These are phyloP conservation scores for Linum tenue DNA, from an alignment of 345 rosid genomes.

Conservation along the genomic window DNA sequence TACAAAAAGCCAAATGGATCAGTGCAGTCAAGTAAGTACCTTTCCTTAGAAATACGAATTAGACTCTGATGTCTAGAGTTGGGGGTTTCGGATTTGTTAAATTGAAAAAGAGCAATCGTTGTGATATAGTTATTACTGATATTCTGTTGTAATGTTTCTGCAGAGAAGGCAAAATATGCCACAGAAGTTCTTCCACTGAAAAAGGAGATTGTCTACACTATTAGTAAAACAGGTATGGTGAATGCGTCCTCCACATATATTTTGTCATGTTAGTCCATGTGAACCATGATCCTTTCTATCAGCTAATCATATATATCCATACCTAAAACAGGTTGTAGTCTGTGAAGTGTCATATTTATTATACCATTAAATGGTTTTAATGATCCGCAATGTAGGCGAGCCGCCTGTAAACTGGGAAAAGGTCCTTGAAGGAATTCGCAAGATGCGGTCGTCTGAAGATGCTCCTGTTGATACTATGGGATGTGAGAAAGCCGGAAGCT, in stretches of 20 bases:
- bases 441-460: conserved; percentile 55
- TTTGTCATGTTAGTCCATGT: neutral
- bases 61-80: neutral
- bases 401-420: conserved; percentile 54
- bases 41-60: neutral
- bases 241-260: neutral
- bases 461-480: conserved; percentile 80
- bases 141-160: conserved; percentile 13
- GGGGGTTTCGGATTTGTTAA: neutral
- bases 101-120: neutral
- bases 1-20: neutral
- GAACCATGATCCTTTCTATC: neutral
- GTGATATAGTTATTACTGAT: neutral
- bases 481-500: conserved; percentile 63
- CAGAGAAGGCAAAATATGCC: conserved; percentile 31
- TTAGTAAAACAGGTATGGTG: conserved; percentile 22
- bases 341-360: neutral
- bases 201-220: conserved; percentile 20
- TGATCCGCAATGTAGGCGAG: conserved; percentile 22
- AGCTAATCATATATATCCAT: neutral
- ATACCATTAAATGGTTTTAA: neutral
- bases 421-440: conserved; percentile 53
- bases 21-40: neutral
- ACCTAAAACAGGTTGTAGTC: neutral
- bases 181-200: conserved; percentile 12